Conservation (phyloP, 2,329 filamentous ascomycete species). For the Amylocarpus encephaloides region DNA sequence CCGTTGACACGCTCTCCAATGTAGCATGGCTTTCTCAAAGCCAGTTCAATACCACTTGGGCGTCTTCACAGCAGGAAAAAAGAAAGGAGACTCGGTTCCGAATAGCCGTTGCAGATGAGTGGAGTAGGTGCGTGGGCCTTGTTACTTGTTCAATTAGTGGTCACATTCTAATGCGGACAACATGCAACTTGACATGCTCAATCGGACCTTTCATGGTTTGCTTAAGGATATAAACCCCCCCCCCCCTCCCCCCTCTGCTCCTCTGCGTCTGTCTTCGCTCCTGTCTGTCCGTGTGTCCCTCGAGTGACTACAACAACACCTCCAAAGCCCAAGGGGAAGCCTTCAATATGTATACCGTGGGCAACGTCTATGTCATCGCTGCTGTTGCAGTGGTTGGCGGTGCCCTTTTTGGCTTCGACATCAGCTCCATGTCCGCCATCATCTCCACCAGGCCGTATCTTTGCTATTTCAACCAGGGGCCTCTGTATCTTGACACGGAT, state of each 20-base stretch:
- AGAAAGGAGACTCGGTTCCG: no score
- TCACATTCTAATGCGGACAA: no score
- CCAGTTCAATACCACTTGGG: no score
- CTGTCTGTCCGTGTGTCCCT: neutral
- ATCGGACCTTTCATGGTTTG: no score
- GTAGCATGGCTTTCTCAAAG: no score
- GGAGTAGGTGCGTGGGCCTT: no score
- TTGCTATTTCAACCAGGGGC: slow-evolving; percentile 42
- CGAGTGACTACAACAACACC: neutral
- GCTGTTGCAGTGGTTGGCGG: slow-evolving; percentile 31
- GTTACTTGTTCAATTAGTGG: no score
- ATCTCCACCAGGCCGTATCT: slow-evolving; percentile 46
- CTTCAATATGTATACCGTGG: slow-evolving; percentile 20
- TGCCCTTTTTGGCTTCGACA: slow-evolving; percentile 41
- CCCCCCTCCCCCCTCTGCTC: neutral
- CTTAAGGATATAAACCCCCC: neutral
- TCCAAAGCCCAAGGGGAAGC: neutral
- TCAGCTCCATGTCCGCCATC: slow-evolving; percentile 52
- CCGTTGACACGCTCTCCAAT: no score
- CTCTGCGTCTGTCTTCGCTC: no score
- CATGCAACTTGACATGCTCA: no score
- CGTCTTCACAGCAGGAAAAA: no score
- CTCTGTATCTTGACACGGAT: slow-evolving; percentile 27
- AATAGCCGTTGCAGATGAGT: no score
- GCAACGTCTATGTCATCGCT: slow-evolving; percentile 29